Conservation (phyloP, 2,329 filamentous ascomycete genomes). For the Colletotrichum liriopes region DNA sequence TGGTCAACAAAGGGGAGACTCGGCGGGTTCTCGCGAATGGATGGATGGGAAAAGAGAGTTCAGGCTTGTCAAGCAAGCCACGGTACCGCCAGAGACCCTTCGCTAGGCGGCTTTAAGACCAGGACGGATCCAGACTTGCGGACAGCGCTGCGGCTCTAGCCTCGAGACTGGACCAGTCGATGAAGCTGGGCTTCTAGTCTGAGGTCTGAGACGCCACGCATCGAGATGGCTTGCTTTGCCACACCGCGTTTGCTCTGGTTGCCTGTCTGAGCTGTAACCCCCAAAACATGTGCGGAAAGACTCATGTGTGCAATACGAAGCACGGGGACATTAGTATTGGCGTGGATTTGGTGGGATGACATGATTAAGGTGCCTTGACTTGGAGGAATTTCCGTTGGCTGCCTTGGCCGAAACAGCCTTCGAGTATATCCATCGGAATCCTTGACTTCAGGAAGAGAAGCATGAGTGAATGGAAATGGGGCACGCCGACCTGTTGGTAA, state of each 20-base stretch:
- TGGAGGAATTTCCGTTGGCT: not conserved
- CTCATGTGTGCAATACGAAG: not conserved
- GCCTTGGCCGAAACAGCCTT: not conserved
- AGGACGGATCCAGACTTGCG: constrained; percentile 31
- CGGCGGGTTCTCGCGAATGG: not conserved
- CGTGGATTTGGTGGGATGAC: not conserved
- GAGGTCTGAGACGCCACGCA: constrained; percentile 18
- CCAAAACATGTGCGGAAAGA: not conserved
- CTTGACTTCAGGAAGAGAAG: not conserved
- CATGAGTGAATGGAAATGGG: not conserved
- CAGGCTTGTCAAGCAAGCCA: constrained; percentile 11
- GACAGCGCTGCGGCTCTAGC: constrained; percentile 20
- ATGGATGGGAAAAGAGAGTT: constrained; percentile 11
- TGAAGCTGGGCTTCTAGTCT: constrained; percentile 25
- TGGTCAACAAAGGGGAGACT: not conserved
- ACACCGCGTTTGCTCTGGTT: constrained; percentile 9
- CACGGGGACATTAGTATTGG: not conserved
- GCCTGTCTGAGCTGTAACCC: not conserved
- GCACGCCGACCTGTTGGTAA: not conserved
- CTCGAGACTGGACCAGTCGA: constrained; percentile 16
- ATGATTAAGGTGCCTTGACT: not conserved
- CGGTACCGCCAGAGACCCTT: constrained; percentile 3
- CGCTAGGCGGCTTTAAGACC: not conserved
- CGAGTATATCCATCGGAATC: not conserved
- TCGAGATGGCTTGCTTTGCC: constrained; percentile 27